Conservation (phyloP, 2,329 filamentous ascomycete species). For the Aspergillus nomiae region DNA sequence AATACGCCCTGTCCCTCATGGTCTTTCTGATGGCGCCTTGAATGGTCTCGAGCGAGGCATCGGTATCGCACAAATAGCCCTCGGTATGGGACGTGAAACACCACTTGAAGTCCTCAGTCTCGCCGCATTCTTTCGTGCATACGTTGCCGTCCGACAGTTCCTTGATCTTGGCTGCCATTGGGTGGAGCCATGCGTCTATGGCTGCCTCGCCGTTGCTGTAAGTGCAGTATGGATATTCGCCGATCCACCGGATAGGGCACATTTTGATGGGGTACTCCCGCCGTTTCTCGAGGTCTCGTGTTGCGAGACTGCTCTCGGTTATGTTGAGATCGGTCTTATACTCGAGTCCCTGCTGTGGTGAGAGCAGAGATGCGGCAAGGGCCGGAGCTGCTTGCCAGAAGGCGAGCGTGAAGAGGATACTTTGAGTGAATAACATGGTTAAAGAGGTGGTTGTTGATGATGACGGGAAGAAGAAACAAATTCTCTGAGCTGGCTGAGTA, state of each 20-base stretch:
- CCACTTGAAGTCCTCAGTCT: neutral
- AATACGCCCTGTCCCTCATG: neutral
- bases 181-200: neutral
- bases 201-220: neutral
- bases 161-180: neutral
- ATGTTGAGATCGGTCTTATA: neutral
- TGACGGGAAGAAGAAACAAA: neutral
- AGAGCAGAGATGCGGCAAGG: neutral
- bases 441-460: neutral
- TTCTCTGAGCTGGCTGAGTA: neutral
- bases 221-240: neutral
- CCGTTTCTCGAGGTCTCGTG: neutral
- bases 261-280: neutral
- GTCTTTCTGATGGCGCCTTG: neutral
- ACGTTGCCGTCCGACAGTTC: neutral
- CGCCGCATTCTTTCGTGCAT: neutral
- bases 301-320: neutral
- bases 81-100: neutral
- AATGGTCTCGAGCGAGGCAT: neutral
- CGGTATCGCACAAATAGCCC: neutral
- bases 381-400: neutral
- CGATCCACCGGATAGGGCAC: neutral
- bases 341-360: neutral
- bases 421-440: neutral
- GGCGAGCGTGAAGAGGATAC: neutral